Evolutionary conservation across 2,329 filamentous ascomycete species (phyloP), one percentile per base, ranked within the genome.

Genomic region (Paecilomyces variotii): DNA sequence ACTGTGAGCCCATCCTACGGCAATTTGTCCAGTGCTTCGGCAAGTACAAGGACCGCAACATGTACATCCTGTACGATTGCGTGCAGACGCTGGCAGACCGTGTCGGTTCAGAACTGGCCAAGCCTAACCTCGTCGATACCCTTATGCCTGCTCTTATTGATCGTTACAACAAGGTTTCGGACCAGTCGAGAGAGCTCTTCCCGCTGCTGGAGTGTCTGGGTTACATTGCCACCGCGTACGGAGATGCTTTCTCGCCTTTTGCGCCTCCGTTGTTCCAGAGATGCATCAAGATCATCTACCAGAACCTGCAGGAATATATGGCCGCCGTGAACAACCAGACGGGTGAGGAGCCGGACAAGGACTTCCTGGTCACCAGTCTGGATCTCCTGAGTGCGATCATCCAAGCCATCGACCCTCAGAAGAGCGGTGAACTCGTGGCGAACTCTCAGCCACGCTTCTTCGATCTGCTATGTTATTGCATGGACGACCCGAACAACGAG

Each of bases 31-130:
- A 84, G 61, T 99, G 94, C 74, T 99, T 99, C 75, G 84, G 81
- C 56, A 91, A 89, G 75, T 99, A 97, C 84, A 97, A 99, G 81
- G 93, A 97, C 75, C 88, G 91, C 68, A 99, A 99, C 78, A 97
- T 97, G 86, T 97, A 95, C 78, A 95, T 97, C 57, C 84, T 99
- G 34, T 99, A 99, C 78, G 94, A 99, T 76, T 97, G 94, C 73
- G 90, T 99, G 34, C 94, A 99, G 77, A 99, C 94, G 0, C 80
- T 99, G 59, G 94, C 94, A 2, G 94, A 99, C 74, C 88, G 91
- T 69, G 88, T 97, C 57, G 91, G 91, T 10, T 86, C 87, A 5
- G 85, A 88, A 34, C 80, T 99, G 63, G 88, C 91, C n/a, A 82
- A 85, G 61, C 88, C 88, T 5, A 84, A 92, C 56, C 83, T 96